These are phyloP conservation scores for Penicillium maclennaniae DNA, from an alignment of 495 filamentous ascomycete species.

Conservation along the genomic window DNA sequence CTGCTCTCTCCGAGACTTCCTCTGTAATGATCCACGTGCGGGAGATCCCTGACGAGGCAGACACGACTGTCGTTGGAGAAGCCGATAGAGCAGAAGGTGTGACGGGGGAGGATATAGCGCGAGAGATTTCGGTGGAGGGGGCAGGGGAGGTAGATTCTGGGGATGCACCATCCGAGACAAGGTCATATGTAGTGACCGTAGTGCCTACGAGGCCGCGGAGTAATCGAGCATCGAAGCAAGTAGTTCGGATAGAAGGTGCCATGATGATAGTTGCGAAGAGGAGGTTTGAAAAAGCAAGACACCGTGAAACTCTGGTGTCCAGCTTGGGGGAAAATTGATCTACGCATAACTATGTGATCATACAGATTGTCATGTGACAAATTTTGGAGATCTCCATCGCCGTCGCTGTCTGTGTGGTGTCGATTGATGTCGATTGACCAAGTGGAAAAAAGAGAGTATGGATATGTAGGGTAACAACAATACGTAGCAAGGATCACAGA, in stretches of 20 bases:
- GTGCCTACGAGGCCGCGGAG: conserved; percentile 9
- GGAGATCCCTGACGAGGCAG: neutral
- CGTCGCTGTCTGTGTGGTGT: too few species aligned
- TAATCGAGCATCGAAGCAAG: conserved; percentile 8
- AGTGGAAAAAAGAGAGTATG: too few species aligned
- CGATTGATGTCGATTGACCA: too few species aligned
- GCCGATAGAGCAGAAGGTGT: neutral
- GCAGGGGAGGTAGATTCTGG: neutral
- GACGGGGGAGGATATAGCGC: neutral
- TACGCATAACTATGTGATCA: neutral
- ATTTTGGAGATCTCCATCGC: too few species aligned
- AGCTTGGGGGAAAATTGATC: neutral
- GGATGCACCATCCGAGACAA: conserved; percentile 4
- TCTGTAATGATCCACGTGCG: conserved; percentile 12
- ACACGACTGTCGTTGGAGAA: neutral
- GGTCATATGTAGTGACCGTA: conserved; percentile 6
- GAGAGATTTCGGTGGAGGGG: neutral
- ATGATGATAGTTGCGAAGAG: neutral
- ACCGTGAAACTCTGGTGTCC: neutral
- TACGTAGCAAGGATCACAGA: too few species aligned
- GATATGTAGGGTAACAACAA: too few species aligned
- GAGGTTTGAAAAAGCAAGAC: neutral
- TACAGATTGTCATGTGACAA: too few species aligned
- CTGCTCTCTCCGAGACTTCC: conserved; percentile 13
- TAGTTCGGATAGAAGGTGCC: neutral